These are phyloP conservation scores for Acacia concinna DNA, from an alignment of 331 rosid species.

Conservation along the genomic window DNA sequence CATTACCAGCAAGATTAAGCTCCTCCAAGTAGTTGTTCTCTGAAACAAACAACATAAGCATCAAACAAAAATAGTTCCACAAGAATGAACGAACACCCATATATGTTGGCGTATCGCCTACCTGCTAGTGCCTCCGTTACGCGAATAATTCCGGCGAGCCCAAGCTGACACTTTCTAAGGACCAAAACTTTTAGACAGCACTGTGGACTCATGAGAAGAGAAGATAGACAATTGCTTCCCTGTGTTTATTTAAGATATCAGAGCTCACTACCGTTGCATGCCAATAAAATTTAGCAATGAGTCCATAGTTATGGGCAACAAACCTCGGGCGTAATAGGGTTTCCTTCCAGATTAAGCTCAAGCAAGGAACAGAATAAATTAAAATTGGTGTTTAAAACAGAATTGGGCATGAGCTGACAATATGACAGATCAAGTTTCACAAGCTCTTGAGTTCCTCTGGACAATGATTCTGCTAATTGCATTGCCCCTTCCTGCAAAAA, in stretches of 20 bases:
- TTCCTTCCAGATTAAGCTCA: conserved; percentile 83
- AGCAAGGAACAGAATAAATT: conserved; percentile 50
- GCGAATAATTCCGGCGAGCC: conserved; percentile 63
- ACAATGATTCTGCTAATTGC: conserved; percentile 44
- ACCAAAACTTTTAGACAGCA: conserved; percentile 69
- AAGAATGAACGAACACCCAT: conserved; percentile 13
- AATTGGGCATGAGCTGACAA: conserved; percentile 57
- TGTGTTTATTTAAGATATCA: conserved; percentile 31
- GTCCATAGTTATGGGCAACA: conserved; percentile 27
- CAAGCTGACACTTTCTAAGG: conserved; percentile 77
- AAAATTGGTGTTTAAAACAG: conserved; percentile 37
- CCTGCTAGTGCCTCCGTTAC: conserved; percentile 73
- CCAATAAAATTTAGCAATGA: conserved; percentile 13
- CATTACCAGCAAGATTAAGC: conserved; percentile 70
- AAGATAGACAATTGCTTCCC: conserved; percentile 55
- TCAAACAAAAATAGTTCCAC: neutral
- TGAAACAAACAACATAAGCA: conserved; percentile 31
- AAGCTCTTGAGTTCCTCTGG: conserved; percentile 42
- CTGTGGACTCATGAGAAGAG: conserved; percentile 56
- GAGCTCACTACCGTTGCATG: neutral
- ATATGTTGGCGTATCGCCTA: conserved; percentile 33
- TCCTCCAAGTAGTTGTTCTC: conserved; percentile 68
- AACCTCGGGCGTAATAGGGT: conserved; percentile 74
- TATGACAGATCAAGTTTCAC: conserved; percentile 56
- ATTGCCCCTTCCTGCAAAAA: conserved; percentile 55